Evolutionary conservation across 2,329 filamentous ascomycete genomes (phyloP), one percentile per base, ranked within the genome.

Genomic region (Ophiostoma sp.): DNA sequence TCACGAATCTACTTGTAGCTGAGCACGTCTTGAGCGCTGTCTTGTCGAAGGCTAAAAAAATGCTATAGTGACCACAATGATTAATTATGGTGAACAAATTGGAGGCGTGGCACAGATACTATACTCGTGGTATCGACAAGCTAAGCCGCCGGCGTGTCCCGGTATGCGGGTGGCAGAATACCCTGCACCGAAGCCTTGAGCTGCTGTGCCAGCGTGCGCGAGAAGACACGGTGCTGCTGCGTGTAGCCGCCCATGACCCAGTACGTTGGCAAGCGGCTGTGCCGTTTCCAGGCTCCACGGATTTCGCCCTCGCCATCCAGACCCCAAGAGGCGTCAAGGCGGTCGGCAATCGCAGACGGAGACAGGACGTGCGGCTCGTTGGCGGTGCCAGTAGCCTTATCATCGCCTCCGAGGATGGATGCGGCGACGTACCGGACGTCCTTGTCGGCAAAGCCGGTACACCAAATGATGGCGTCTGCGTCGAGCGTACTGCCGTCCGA

Each of bases 241-340:
- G 55, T 60, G 55, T 60, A 60, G 55, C 55, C 55, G 9, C 55
- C 55, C 55, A 60, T 60, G 55, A 60, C 55, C 55, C 55, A 60
- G 27, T 60, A 60, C 4, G 55, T 60, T 2, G 55, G 55, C 9
- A 60, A 12, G 4, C 12, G 55, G 27, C 55, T 60, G 27, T 60
- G 55, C 55, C 55, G 55, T 16, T 60, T 60, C 55, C 55, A 60
- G 11, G 27, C 55, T 14, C 55, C 55, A 12, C 55, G 55, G 55
- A 60, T 36, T 27, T 60, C 55, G 27, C 55, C 55, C 55, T 60
- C 55, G 27, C 8, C 8, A 38, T 60, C 55, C 5, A 60, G 8
- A 5, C 55, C 55, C 55, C 55, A 60, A 0, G 55, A 40, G 9
- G 55, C 27, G 11, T 60, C 55, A 12, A 60, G 55, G 12, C 55